Evolutionary conservation across 805 yeast species (phyloP).

Genomic region (Zygosaccharomyces bailii): DNA sequence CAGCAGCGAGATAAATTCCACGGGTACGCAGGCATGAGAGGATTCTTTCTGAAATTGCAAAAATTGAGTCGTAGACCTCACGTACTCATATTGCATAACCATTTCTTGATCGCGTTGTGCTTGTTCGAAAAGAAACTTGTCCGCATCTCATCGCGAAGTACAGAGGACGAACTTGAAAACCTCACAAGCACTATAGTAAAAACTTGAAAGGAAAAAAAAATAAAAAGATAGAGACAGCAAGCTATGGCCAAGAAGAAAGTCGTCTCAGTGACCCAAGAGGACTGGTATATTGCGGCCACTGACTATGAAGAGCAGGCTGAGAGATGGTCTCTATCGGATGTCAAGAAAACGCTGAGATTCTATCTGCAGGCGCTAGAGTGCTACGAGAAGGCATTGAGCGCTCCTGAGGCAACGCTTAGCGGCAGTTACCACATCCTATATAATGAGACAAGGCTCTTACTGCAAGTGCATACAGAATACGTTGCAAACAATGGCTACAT

Average conservation of each 20-base stretch:
- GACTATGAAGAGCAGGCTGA: conserved; percentile 37
- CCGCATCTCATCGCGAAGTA: background rate
- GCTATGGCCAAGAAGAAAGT: conserved; percentile 6
- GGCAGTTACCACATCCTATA: conserved; percentile 37
- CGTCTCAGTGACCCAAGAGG: conserved; percentile 25
- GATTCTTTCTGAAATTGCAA: background rate
- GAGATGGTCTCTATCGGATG: conserved; percentile 35
- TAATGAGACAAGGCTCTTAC: conserved; percentile 31
- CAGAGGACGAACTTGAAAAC: background rate
- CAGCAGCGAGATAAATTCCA: conserved; percentile 23
- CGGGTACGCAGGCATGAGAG: conserved; percentile 7
- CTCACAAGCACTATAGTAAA: too few species aligned
- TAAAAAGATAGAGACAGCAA: background rate
- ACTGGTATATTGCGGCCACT: conserved; percentile 34
- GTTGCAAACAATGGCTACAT: conserved; percentile 31
- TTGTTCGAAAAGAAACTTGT: background rate
- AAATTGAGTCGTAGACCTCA: conserved; percentile 8
- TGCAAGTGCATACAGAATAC: conserved; percentile 32
- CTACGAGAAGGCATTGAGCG: conserved; percentile 37
- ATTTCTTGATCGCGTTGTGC: background rate
- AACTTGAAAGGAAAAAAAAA: background rate
- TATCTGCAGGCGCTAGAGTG: conserved; percentile 27
- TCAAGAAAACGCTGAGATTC: conserved; percentile 29
- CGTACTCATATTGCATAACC: conserved; percentile 7
- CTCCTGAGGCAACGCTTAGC: conserved; percentile 24